A percentile compares a stretch with the other conserved stretches of the same genome.
Conservation (phyloP, 2,329 filamentous ascomycete species). For the Cytospora chrysosperma region DNA sequence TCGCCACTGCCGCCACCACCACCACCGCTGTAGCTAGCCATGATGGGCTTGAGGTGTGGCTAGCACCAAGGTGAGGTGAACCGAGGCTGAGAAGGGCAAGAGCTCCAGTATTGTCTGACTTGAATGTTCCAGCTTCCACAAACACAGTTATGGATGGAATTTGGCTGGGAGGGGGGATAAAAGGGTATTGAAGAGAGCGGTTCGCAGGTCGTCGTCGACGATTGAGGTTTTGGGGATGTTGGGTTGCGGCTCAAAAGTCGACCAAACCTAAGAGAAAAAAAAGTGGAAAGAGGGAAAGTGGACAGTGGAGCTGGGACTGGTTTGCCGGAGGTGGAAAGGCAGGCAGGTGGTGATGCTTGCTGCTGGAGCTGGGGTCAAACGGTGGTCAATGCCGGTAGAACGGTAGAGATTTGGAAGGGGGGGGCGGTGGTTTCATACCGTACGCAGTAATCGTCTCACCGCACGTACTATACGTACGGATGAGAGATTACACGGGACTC, state of each 20-base stretch:
- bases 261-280: conserved; percentile 21
- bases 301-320: conserved; percentile 1
- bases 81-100: conserved; percentile 1
- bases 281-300: conserved; percentile 24
- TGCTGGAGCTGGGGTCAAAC: not conserved
- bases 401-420: not conserved
- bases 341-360: not conserved
- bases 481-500: not conserved
- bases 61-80: conserved; percentile 24
- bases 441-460: not conserved
- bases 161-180: not conserved
- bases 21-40: conserved; percentile 38
- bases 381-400: not conserved
- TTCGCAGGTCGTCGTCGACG: not conserved
- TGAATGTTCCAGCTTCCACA: not conserved
- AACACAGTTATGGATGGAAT: not conserved
- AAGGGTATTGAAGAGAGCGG: not conserved
- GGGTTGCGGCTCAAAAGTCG: conserved; percentile 20
- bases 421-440: not conserved
- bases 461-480: not conserved
- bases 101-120: not conserved
- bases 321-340: not conserved
- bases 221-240: conserved; percentile 5
- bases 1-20: conserved; percentile 17
- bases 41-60: conserved; percentile 26